Evolutionary conservation across 345 rosid species (phyloP).

Genomic region (Acer saccharum): DNA sequence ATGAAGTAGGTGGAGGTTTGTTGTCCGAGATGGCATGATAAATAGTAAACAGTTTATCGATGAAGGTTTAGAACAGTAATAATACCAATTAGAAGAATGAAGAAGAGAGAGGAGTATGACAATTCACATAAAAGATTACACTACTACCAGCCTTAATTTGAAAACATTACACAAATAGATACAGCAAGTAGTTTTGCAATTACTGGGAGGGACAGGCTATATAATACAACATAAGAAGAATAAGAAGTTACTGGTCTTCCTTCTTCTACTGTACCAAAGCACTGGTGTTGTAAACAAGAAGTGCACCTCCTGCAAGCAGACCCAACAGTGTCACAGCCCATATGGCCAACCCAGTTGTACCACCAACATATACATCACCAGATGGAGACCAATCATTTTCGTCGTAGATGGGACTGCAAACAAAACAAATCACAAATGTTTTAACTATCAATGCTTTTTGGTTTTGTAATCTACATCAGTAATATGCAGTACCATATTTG

Average conservation of each 20-base stretch:
- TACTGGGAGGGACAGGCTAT: slow-evolving; percentile 2
- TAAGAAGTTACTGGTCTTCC: too few species aligned
- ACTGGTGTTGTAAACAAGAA: slow-evolving; percentile 97
- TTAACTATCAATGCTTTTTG: too few species aligned
- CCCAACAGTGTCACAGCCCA: slow-evolving; percentile 92
- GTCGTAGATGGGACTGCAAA: slow-evolving; percentile 76
- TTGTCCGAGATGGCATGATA: too few species aligned
- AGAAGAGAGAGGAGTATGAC: neutral
- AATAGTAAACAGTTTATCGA: too few species aligned
- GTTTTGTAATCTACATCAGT: too few species aligned
- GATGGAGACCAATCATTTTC: slow-evolving; percentile 64
- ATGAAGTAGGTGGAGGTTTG: too few species aligned
- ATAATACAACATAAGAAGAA: neutral
- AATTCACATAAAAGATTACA: neutral
- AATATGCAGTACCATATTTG: too few species aligned
- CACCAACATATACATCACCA: slow-evolving; percentile 88
- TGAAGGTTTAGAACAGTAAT: too few species aligned
- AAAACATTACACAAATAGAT: slow-evolving; percentile 14
- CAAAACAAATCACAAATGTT: neutral
- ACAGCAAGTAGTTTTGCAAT: neutral
- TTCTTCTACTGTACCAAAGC: slow-evolving; percentile 69
- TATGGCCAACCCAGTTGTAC: slow-evolving; percentile 77
- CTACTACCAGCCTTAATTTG: neutral
- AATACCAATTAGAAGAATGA: neutral
- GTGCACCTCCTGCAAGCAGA: slow-evolving; percentile 85